A percentile compares a stretch with the other conserved stretches of the same genome.
phyloP scores from a whole-genome alignment of 2,329 filamentous ascomycete genomes.

The Esteya vermicola region DNA sequence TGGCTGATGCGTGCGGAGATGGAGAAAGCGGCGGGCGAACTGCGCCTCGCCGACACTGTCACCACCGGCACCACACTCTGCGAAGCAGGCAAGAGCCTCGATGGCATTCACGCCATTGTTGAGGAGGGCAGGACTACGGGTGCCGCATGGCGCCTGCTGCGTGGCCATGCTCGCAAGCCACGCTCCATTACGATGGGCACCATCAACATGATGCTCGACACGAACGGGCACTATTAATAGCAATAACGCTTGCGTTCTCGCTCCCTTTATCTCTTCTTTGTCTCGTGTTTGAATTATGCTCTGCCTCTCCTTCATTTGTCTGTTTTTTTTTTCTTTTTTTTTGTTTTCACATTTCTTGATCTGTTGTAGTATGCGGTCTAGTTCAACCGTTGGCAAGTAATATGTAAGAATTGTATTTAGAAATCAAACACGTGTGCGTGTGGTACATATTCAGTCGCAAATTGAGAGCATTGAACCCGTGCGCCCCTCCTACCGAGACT shows the following conservation, averaged over 20 bases:
- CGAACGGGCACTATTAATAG: background rate
- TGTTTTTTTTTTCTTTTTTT: background rate
- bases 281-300: background rate
- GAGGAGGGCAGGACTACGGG: conserved; percentile 48
- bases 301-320: background rate
- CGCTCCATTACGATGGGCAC: conserved; percentile 18
- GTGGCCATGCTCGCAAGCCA: conserved; percentile 51
- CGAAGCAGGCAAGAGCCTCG: conserved; percentile 44
- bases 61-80: conserved; percentile 34
- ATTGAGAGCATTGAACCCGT: too few species aligned
- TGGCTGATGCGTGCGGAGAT: conserved; percentile 83
- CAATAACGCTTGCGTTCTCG: too few species aligned
- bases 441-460: too few species aligned
- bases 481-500: too few species aligned
- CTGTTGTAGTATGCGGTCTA: too few species aligned
- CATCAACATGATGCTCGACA: conserved; percentile 20
- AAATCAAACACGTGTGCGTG: too few species aligned
- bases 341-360: too few species aligned
- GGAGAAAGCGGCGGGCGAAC: conserved; percentile 62
- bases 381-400: too few species aligned
- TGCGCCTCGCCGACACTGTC: conserved; percentile 37
- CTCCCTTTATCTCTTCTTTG: background rate
- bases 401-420: too few species aligned
- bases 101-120: conserved; percentile 44
- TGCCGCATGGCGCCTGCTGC: conserved; percentile 46